Base-by-base conservation (phyloP, 179 eudicot genomes). In the Camellia oleifera region DNA sequence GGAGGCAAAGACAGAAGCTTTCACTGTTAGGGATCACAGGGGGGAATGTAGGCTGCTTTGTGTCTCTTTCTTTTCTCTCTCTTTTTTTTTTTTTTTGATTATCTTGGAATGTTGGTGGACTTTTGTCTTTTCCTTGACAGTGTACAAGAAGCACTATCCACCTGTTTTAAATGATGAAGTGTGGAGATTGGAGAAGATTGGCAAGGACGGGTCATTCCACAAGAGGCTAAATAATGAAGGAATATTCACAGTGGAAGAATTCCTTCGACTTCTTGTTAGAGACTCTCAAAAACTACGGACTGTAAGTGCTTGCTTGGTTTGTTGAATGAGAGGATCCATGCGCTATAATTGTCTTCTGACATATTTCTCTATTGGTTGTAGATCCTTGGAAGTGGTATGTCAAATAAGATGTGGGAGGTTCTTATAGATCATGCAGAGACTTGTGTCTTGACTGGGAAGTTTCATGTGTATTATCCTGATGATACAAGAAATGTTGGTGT, bases 371-470 rank as follows among this genome's bases (percentile, higher is more conserved):
- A 13, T 14, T 84, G 57, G 63, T 76, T 74, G 75, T 83, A 95
- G 99, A 94, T 83, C 78, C 98, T 95, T 75, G 99, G 99, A 77
- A 95, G 99, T 86, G 99, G 99, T 45, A 95, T 95, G 99, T 95
- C 99, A 17, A 95, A 95, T 88, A 92, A 88, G 92, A 95, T 95
- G 99, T 95, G 99, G 99, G 99, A 95, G 13, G 94, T 94, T 81
- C 94, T 95, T 54, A 84, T 95, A 86, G 99, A 95, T 72, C 99
- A 95, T 80, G 92, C 97, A 70, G 94, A 94, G 89, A 95, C 99
- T 26, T 94, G 98, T 85, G 96, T 84, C 75, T 78, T 94, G 80
- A 91, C 97, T 74, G 97, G 96, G 86, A 95, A 92, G 87, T 87
- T 92, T 77, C 92, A 94, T 87, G 93, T 95, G 5, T 95, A 94